Base-by-base conservation (phyloP, 2,329 filamentous ascomycete genomes). In the Cordyceps javanica region DNA sequence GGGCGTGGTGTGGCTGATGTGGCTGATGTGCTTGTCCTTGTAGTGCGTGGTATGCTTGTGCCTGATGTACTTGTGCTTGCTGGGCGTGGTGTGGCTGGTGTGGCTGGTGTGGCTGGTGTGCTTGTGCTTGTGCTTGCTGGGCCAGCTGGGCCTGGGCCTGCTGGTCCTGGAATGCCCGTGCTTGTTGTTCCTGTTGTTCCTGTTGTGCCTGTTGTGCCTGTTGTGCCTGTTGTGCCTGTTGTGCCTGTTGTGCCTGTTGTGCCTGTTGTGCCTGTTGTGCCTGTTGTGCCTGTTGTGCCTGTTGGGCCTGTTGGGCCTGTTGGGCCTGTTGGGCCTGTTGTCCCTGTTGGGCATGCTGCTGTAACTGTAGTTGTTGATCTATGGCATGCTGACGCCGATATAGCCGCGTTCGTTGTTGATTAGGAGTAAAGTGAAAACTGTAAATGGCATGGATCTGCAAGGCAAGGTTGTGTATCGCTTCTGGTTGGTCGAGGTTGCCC, bases 361-460 rank as follows among this genome's bases (percentile, higher is more conserved):
- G 46, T 9, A 7, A 5, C 1, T 25, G 48, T 1, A 16, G 52
- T 19, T 38, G 30, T 3, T 36, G 41, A 23, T 38, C 19, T 5
- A 45, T 46, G 5, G 41, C 32, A 39, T 48, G 34, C 25, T 56
- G 53, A 8, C 53, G 44, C 23, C 53, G 26, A 26, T 56, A 56
- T 11, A 30, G 28, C 13, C 4, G 30, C 23, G 41, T n/a, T 14
- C 25, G 32, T 11, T 30, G 30, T 19, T 21, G 42, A 19, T 6
- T 8, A 8, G 53, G 6, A 3, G 32, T 48, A n/a, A 48, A 49
- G 1, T 28, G 28, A 25, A 19, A 46, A 13, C 11, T 13, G n/a
- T 55, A 55, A n/a, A 41, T 32, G 1, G 7, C 3, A 32, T 56
- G 42, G 19, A 56, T 32, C 5, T 16, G 9, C 3, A 48, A 10